These are phyloP conservation scores for Pleurotus citrinopileatus DNA, from an alignment of 768 basidiomycete species.

Conservation along the genomic window DNA sequence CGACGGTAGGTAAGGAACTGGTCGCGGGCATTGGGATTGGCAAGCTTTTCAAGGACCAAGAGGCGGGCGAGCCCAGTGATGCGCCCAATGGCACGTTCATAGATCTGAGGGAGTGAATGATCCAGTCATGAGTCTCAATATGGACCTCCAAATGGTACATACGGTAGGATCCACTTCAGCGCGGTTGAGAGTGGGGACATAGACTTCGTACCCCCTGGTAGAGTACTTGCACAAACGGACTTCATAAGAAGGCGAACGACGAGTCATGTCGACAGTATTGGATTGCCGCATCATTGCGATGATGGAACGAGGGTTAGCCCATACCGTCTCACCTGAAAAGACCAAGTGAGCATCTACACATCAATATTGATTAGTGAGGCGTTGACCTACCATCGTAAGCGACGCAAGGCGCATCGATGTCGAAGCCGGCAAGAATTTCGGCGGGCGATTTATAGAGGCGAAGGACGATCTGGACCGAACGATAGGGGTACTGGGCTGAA, in stretches of 20 bases:
- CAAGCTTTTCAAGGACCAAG: constrained; percentile 59
- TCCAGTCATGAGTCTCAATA: background rate
- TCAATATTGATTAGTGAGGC: background rate
- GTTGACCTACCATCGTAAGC: constrained; percentile 40
- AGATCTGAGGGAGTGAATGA: constrained; percentile 38
- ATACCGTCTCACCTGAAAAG: constrained; percentile 41
- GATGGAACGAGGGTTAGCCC: constrained; percentile 58
- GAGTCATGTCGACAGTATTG: constrained; percentile 59
- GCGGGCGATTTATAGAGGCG: constrained; percentile 62
- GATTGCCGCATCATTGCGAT: constrained; percentile 65
- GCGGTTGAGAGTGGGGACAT: constrained; percentile 49
- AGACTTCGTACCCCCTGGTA: constrained; percentile 51
- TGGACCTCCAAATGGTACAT: constrained; percentile 12
- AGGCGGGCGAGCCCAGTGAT: constrained; percentile 61
- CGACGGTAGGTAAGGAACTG: constrained; percentile 48
- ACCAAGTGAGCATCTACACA: background rate
- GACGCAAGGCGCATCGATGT: constrained; percentile 63
- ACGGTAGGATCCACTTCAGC: constrained; percentile 59
- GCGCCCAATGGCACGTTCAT: constrained; percentile 53
- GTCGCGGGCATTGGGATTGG: constrained; percentile 38
- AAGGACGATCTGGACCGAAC: constrained; percentile 65
- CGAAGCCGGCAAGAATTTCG: constrained; percentile 65
- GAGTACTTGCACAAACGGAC: constrained; percentile 60
- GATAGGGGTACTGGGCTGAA: constrained; percentile 62
- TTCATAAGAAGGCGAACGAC: constrained; percentile 67